Percentiles rank a stretch among this genome's conserved stretches.
Conservation (phyloP, 2,329 filamentous ascomycete genomes). For the Didymella pinodella region DNA sequence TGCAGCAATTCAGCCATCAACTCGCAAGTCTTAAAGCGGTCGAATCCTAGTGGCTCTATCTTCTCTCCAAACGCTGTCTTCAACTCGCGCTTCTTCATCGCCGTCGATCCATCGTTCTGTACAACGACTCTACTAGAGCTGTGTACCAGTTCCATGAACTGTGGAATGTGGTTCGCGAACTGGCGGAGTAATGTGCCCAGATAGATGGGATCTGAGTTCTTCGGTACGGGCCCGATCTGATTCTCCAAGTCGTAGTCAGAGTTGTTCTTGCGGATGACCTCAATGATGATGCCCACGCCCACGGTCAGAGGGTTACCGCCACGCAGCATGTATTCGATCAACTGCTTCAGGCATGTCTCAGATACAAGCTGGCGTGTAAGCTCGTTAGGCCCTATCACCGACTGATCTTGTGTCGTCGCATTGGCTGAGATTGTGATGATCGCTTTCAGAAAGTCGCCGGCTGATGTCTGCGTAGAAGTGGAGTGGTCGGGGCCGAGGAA, state of each 20-base stretch:
- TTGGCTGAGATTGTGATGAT: conserved; percentile 99
- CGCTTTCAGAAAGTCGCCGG: conserved; percentile 96
- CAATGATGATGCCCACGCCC: conserved; percentile 95
- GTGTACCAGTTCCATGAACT: conserved; percentile 91
- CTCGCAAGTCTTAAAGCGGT: conserved; percentile 98
- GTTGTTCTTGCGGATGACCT: conserved; percentile 99
- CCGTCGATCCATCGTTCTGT: conserved; percentile 64
- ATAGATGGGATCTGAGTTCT: conserved; percentile 94
- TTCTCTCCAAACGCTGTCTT: conserved; percentile 88
- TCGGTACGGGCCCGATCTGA: conserved; percentile 77
- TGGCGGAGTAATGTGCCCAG: conserved; percentile 86
- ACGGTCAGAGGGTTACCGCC: conserved; percentile 95
- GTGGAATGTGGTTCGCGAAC: conserved; percentile 89
- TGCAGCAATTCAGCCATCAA: conserved; percentile 97
- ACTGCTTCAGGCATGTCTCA: conserved; percentile 77
- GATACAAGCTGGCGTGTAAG: conserved; percentile 95
- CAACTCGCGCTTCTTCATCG: conserved; percentile 75
- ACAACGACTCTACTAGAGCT: conserved; percentile 69
- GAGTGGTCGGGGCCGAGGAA: conserved; percentile 86
- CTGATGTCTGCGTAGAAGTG: conserved; percentile 92
- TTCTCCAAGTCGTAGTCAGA: conserved; percentile 97
- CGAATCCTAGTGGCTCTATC: conserved; percentile 94
- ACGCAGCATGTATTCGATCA: conserved; percentile 91
- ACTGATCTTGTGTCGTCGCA: conserved; percentile 95
- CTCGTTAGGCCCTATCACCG: conserved; percentile 98